phyloP scores from a whole-genome alignment of 1,284 basidiomycete species.

The Tilletia caries region DNA sequence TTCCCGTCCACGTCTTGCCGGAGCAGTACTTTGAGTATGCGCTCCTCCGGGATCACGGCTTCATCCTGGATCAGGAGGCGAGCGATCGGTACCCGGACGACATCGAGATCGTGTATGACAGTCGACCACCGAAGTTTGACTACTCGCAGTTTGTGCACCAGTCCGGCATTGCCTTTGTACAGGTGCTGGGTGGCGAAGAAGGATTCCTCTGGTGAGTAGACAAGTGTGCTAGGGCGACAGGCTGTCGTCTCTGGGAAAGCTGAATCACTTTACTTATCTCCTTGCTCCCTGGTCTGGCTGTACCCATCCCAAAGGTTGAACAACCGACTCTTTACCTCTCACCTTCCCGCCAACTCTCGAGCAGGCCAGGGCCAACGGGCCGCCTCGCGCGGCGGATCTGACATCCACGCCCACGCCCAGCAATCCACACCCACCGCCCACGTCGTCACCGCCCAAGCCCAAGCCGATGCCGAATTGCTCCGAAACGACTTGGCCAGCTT shows the following conservation, averaged over 20 bases:
- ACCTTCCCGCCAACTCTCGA: conserved; percentile 17
- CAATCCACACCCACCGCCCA: neutral
- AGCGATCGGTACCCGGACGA: conserved; percentile 32
- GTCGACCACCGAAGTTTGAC: conserved; percentile 49
- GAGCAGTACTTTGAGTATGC: conserved; percentile 49
- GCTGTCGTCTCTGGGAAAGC: too few relatives aligned
- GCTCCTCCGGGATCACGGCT: conserved; percentile 44
- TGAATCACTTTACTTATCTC: too few relatives aligned
- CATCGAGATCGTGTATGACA: conserved; percentile 43
- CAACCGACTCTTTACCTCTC: conserved; percentile 46
- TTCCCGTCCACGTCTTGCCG: conserved; percentile 28
- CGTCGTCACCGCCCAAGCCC: conserved; percentile 12
- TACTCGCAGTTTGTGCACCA: conserved; percentile 50
- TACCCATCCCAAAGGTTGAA: too few relatives aligned
- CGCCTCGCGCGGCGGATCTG: neutral
- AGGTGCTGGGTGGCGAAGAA: conserved; percentile 43
- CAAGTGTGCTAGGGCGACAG: too few relatives aligned
- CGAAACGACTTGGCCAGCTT: conserved; percentile 37
- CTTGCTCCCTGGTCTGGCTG: too few relatives aligned
- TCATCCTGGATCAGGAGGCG: conserved; percentile 52
- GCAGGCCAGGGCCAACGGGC: neutral
- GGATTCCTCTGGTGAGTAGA: conserved; percentile 45
- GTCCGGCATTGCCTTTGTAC: conserved; percentile 48
- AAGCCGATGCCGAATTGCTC: conserved; percentile 35
- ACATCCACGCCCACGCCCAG: neutral